Evolutionary conservation across 176 grass and related monocot species (phyloP).

Genomic region (Melocanna baccifera): DNA sequence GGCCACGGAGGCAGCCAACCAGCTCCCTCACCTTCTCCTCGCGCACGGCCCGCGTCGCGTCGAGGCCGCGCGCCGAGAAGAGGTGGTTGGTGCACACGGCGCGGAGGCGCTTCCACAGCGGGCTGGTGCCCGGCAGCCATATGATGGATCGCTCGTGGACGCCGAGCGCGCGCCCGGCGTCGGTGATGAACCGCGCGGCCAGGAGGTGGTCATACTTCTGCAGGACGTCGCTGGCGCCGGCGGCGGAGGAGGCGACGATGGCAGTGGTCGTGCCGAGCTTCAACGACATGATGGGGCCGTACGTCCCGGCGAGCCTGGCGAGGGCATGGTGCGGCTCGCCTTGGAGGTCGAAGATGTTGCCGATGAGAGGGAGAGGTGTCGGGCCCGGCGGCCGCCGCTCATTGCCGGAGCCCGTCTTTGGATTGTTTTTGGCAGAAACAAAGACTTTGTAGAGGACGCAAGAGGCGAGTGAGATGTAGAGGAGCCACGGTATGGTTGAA

Average conservation of each 20-base stretch:
- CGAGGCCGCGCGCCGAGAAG: constrained; percentile 45
- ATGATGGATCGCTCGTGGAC: constrained; percentile 42
- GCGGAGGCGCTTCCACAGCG: constrained; percentile 57
- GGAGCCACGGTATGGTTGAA: constrained; percentile 25
- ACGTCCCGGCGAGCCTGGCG: constrained; percentile 32
- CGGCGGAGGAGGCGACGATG: constrained; percentile 49
- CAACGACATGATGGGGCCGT: constrained; percentile 61
- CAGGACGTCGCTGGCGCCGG: constrained; percentile 44
- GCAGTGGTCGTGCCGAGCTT: constrained; percentile 38
- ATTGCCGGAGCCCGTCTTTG: not conserved
- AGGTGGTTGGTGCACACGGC: constrained; percentile 43
- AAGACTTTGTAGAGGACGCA: constrained; percentile 42
- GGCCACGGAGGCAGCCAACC: constrained; percentile 5
- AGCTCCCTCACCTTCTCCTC: constrained; percentile 43
- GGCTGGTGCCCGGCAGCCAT: constrained; percentile 40
- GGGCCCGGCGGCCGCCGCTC: constrained; percentile 40
- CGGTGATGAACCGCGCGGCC: constrained; percentile 37
- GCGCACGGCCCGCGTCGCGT: constrained; percentile 33
- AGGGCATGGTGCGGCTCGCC: constrained; percentile 52
- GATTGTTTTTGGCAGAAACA: not conserved
- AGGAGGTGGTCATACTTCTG: constrained; percentile 46
- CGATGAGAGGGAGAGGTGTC: constrained; percentile 33
- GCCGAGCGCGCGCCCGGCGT: constrained; percentile 40
- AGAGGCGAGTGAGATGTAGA: constrained; percentile 33
- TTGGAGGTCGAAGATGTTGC: constrained; percentile 41